A percentile compares a stretch with the other conserved stretches of the same genome.
These are phyloP conservation scores for Termitomyces sp. DNA, from an alignment of 768 basidiomycete species.

Conservation along the genomic window DNA sequence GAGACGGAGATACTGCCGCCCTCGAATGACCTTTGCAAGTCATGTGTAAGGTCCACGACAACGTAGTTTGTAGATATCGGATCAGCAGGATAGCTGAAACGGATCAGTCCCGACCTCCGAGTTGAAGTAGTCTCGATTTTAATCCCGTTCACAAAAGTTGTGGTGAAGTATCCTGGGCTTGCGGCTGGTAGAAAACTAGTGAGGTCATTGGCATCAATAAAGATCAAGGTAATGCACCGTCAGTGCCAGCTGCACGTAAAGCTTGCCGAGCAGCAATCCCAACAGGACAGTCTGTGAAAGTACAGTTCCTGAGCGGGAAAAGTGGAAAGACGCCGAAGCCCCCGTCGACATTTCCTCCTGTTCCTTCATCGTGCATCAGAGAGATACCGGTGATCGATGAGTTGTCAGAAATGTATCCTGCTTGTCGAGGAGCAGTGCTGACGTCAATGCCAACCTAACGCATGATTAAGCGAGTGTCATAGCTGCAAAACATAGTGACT, in stretches of 20 bases:
- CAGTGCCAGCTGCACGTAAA: conserved; percentile 35
- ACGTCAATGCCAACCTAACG: conserved; percentile 47
- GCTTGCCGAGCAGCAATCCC: conserved; percentile 32
- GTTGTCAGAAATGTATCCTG: conserved; percentile 43
- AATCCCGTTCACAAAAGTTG: conserved; percentile 39
- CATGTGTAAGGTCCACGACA: conserved; percentile 40
- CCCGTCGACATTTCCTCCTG: conserved; percentile 44
- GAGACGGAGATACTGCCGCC: conserved; percentile 33
- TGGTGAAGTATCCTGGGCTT: conserved; percentile 42
- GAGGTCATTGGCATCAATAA: background rate
- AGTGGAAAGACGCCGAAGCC: conserved; percentile 49
- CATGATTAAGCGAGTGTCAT: background rate
- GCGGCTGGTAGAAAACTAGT: conserved; percentile 24
- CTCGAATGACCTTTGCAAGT: conserved; percentile 40
- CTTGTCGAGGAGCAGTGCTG: conserved; percentile 41
- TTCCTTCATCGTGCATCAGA: conserved; percentile 49
- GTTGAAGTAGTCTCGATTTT: conserved; percentile 56
- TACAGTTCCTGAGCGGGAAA: conserved; percentile 37
- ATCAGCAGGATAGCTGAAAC: conserved; percentile 45
- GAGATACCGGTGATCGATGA: conserved; percentile 40
- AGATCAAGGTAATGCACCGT: conserved; percentile 24
- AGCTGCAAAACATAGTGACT: background rate
- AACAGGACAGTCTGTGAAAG: conserved; percentile 36
- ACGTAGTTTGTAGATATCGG: conserved; percentile 36
- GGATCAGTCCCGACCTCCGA: conserved; percentile 51